These are phyloP conservation scores for Halophytophthora batemanensis DNA, from an alignment of 352 stramenopile species.

Conservation along the genomic window DNA sequence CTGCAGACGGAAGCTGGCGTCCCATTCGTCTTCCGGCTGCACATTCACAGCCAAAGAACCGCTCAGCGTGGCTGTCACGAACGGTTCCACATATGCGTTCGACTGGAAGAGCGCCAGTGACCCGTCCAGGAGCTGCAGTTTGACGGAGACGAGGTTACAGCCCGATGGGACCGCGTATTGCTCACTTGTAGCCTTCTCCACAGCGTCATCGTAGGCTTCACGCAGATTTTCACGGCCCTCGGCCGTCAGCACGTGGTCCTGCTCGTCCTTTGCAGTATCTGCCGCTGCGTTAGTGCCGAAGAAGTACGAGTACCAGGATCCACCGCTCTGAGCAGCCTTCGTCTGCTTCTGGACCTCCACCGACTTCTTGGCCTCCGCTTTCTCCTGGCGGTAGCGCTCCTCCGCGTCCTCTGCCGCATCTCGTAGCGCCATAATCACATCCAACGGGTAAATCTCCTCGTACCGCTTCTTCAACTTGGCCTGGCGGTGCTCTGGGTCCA, in stretches of 20 bases:
- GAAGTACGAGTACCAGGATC: conserved; percentile 83
- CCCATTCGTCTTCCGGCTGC: conserved; percentile 68
- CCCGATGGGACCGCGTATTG: conserved; percentile 45
- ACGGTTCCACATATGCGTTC: conserved; percentile 31
- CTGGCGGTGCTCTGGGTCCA: conserved; percentile 43
- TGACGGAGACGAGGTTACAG: conserved; percentile 67
- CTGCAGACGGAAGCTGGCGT: conserved; percentile 54
- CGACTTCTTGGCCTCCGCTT: conserved; percentile 25
- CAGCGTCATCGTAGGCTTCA: conserved; percentile 69
- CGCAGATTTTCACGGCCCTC: conserved; percentile 68
- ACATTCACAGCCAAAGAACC: conserved; percentile 59
- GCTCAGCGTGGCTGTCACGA: conserved; percentile 43
- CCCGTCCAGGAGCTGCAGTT: conserved; percentile 58
- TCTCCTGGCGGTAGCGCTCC: conserved; percentile 15
- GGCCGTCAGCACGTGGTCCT: conserved; percentile 52
- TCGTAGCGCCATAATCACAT: conserved; percentile 62
- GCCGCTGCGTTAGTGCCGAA: conserved; percentile 37
- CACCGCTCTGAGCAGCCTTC: conserved; percentile 21
- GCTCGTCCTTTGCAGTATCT: conserved; percentile 13
- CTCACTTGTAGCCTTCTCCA: conserved; percentile 42
- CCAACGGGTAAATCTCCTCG: conserved; percentile 62
- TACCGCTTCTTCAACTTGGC: conserved; percentile 42
- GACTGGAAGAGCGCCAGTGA: conserved; percentile 55
- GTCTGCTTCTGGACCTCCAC: conserved; percentile 17
- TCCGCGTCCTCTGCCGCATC: conserved; percentile 62